Conservation (phyloP, 2,329 filamentous ascomycete species). For the Exophiala aquamarina region DNA sequence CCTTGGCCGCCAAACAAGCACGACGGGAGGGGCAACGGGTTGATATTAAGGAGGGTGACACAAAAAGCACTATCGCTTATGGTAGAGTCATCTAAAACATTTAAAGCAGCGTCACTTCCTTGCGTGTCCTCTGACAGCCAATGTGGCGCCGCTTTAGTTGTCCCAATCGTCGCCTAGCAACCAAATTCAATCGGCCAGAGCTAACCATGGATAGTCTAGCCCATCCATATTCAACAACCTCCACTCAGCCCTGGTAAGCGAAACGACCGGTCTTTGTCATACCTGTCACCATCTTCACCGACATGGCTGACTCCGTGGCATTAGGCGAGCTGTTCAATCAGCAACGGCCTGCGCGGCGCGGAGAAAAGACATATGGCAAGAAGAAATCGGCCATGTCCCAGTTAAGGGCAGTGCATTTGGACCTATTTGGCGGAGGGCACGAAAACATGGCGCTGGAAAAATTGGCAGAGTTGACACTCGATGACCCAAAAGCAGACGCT, state of each 20-base stretch:
- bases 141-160: neutral
- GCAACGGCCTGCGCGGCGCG: conserved; percentile 14
- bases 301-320: conserved; percentile 18
- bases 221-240: neutral
- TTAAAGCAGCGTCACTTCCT: too few relatives aligned
- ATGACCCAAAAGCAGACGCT: conserved; percentile 2
- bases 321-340: conserved; percentile 24
- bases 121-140: too few relatives aligned
- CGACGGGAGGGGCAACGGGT: too few relatives aligned
- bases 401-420: conserved; percentile 18
- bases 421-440: conserved; percentile 23
- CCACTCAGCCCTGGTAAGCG: conserved; percentile 5
- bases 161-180: conserved; percentile 3
- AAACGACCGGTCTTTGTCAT: conserved; percentile 3
- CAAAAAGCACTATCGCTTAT: too few relatives aligned
- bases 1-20: neutral
- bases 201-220: neutral
- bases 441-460: conserved; percentile 21
- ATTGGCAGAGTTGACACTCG: conserved; percentile 19
- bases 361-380: conserved; percentile 27
- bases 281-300: neutral
- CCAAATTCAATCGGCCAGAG: neutral
- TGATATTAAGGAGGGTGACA: too few relatives aligned
- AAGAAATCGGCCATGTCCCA: conserved; percentile 18
- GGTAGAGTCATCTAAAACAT: too few relatives aligned